phyloP scores from a whole-genome alignment of 768 basidiomycete genomes.

The Kwoniella heveanensis region DNA sequence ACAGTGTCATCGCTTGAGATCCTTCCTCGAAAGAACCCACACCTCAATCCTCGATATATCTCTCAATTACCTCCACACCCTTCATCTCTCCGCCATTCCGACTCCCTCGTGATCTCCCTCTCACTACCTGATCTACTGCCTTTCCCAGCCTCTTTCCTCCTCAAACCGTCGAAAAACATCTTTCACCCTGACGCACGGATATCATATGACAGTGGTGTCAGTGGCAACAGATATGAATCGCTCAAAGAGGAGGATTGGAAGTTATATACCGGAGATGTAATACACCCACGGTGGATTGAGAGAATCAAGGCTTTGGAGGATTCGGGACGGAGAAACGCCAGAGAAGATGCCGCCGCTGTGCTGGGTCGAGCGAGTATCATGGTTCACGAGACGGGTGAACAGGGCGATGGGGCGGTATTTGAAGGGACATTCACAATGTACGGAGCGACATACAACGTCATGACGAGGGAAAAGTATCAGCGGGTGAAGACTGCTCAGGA shows the following conservation, averaged over 20 bases:
- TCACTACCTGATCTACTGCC: constrained; percentile 62
- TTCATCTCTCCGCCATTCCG: constrained; percentile 65
- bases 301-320: constrained; percentile 49
- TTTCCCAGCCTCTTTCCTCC: constrained; percentile 69
- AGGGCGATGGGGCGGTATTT: constrained; percentile 62
- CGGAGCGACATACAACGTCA: constrained; percentile 70
- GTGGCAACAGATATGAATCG: neutral
- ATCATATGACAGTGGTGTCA: constrained; percentile 55
- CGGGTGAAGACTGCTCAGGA: constrained; percentile 61
- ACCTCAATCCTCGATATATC: constrained; percentile 56
- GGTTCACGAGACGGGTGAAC: constrained; percentile 67
- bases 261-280: constrained; percentile 75
- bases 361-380: constrained; percentile 79
- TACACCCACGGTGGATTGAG: constrained; percentile 61
- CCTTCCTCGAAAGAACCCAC: constrained; percentile 59
- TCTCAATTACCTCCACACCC: constrained; percentile 54
- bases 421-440: constrained; percentile 75
- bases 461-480: constrained; percentile 71
- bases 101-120: constrained; percentile 71
- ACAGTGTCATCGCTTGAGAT: constrained; percentile 64
- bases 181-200: constrained; percentile 77
- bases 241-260: constrained; percentile 30
- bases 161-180: constrained; percentile 75
- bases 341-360: constrained; percentile 54
- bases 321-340: constrained; percentile 15